Base-by-base conservation (phyloP, 192 early-diverging fungal genomes). In the Chytriomyces sp. region DNA sequence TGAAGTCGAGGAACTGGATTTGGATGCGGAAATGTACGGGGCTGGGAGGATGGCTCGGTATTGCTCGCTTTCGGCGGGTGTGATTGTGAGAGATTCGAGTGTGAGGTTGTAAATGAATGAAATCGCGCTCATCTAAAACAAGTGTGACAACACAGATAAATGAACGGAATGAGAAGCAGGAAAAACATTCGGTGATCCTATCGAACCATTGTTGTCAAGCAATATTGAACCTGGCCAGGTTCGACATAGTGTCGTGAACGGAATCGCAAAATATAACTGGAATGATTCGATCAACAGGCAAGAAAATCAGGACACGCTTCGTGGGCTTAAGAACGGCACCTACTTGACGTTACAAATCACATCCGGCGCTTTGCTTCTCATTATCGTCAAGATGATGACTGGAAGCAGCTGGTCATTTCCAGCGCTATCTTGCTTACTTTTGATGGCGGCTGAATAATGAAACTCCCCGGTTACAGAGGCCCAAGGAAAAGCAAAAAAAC, bases 81-180 rank as follows among this genome's bases (percentile, higher is more conserved):
- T 67, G 43, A 88, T 64, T 23, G 85, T 88, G 48, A 88, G 65
- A 23, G 83, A 82, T 50, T 82, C 82, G 20, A 77, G 26, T 13
- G 77, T 78, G 78, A 88, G 79, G 75, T 86, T 88, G 76, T 86
- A 88, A 44, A 88, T 85, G 66, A 86, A 88, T 35, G 85, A 81
- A 46, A 88, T 74, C 11, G 87, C 87, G 67, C 87, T 79, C 87
- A 88, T 88, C 83, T 83, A 59, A 7, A n/a, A 35, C 35, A 35
- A 35, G 35, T 28, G n/a, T n/a, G n/a, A n/a, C n/a, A n/a, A 5
- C 10, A 64, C 0, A 20, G 57, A 57, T 57, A 57, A 71, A 57
- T 50, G 20, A 5, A 35, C 49, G 18, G 26, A 2, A n/a, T 71
- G 5, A 68, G 10, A 18, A 24, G n/a, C n/a, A 48, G 16, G 3